Percentiles rank a stretch among this genome's conserved stretches.
Conservation (phyloP, 2,329 filamentous ascomycete genomes). For the Trichophyton schoenleinii region DNA sequence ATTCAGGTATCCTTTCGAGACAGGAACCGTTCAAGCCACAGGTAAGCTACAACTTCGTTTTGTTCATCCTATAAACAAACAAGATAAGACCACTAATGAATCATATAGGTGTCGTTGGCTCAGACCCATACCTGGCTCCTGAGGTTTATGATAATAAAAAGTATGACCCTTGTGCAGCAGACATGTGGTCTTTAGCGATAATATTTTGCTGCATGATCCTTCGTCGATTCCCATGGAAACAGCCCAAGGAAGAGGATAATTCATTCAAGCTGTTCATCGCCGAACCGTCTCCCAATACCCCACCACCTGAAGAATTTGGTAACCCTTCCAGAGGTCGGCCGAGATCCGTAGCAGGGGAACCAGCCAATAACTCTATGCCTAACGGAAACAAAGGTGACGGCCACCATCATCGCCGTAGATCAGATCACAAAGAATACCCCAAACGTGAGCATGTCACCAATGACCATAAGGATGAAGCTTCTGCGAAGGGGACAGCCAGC, state of each 20-base stretch:
- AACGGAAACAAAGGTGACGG: background rate
- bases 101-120: slow-evolving; percentile 57
- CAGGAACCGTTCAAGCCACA: slow-evolving; percentile 64
- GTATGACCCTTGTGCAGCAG: slow-evolving; percentile 86
- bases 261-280: slow-evolving; percentile 89
- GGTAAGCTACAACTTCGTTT: slow-evolving; percentile 43
- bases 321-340: slow-evolving; percentile 18
- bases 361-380: slow-evolving; percentile 4
- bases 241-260: slow-evolving; percentile 80
- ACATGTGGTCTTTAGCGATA: slow-evolving; percentile 96
- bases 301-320: slow-evolving; percentile 25
- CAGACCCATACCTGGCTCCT: slow-evolving; percentile 90
- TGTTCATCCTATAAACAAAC: background rate
- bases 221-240: slow-evolving; percentile 91
- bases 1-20: slow-evolving; percentile 95
- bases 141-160: slow-evolving; percentile 90
- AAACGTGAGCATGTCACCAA: slow-evolving; percentile 14
- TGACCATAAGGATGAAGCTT: slow-evolving; percentile 8
- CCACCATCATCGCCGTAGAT: slow-evolving; percentile 7
- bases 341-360: slow-evolving; percentile 27
- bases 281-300: slow-evolving; percentile 59
- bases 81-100: background rate
- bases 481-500: slow-evolving; percentile 4
- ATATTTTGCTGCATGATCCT: slow-evolving; percentile 99
- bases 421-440: slow-evolving; percentile 4